Evolutionary conservation across 2,329 filamentous ascomycete species (phyloP).

Genomic region (Cercospora janseana): DNA sequence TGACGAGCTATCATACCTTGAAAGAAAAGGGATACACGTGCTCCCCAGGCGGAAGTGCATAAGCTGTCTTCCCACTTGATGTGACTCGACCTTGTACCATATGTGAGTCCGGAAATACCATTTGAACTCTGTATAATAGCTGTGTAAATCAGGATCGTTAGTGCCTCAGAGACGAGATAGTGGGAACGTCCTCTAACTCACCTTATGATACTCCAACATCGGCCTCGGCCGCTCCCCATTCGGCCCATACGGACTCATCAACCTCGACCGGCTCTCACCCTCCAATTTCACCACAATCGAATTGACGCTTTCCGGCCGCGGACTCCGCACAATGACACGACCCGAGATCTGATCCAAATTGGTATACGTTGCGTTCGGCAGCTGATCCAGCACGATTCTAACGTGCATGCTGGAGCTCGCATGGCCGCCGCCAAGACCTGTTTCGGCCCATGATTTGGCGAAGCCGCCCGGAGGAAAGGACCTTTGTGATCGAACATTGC

Average conservation of each 20-base stretch:
- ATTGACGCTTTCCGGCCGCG: constrained; percentile 47
- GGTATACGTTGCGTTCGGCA: constrained; percentile 48
- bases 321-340: constrained; percentile 46
- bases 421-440: constrained; percentile 20
- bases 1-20: constrained; percentile 53
- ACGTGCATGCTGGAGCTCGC: constrained; percentile 24
- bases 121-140: constrained; percentile 70
- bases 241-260: constrained; percentile 52
- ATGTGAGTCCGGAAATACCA: constrained; percentile 47
- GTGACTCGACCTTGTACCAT: constrained; percentile 40
- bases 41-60: constrained; percentile 64
- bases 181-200: too few relatives aligned
- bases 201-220: constrained; percentile 54
- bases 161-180: too few relatives aligned
- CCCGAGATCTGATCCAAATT: constrained; percentile 74
- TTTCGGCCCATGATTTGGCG: constrained; percentile 18
- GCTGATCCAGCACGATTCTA: constrained; percentile 32
- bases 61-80: constrained; percentile 43
- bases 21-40: constrained; percentile 77
- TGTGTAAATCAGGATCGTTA: constrained; percentile 44
- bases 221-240: constrained; percentile 45
- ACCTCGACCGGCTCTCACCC: constrained; percentile 69
- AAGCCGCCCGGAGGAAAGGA: constrained; percentile 13
- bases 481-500: too few relatives aligned
- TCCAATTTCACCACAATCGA: constrained; percentile 77